Percentiles rank a stretch among this genome's conserved stretches.
phyloP scores from a whole-genome alignment of 2,329 filamentous ascomycete genomes.

The Aureobasidium pullulans region DNA sequence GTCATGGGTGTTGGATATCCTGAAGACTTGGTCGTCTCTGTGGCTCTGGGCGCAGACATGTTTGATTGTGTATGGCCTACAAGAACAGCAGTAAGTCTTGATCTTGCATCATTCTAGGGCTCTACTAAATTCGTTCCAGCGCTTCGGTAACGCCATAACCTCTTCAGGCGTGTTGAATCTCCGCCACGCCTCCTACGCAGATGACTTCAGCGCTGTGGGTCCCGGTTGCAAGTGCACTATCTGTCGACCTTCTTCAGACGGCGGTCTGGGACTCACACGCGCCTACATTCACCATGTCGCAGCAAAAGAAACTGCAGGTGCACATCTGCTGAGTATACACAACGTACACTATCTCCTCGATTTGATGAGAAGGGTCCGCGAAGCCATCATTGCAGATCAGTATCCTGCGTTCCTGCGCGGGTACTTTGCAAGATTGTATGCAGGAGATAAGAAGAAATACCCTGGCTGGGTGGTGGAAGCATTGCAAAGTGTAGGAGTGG shows the following conservation, averaged over 20 bases:
- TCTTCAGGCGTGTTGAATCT: slow-evolving; percentile 75
- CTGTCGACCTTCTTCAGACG: slow-evolving; percentile 58
- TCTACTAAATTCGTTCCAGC: slow-evolving; percentile 29
- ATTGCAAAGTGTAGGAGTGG: slow-evolving; percentile 69
- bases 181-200: slow-evolving; percentile 64
- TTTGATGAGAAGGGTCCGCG: slow-evolving; percentile 67
- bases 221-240: slow-evolving; percentile 72
- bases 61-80: slow-evolving; percentile 99
- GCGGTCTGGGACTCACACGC: slow-evolving; percentile 72
- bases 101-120: neutral
- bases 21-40: slow-evolving; percentile 87
- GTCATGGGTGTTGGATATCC: slow-evolving; percentile 98
- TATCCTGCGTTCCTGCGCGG: slow-evolving; percentile 70
- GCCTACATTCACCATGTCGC: slow-evolving; percentile 89
- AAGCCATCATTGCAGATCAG: slow-evolving; percentile 71
- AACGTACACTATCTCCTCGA: slow-evolving; percentile 90
- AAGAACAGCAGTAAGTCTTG: slow-evolving; percentile 63
- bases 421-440: slow-evolving; percentile 72
- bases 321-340: slow-evolving; percentile 80
- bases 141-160: slow-evolving; percentile 92
- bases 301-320: slow-evolving; percentile 90
- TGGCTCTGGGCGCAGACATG: slow-evolving; percentile 95
- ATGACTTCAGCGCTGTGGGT: slow-evolving; percentile 79
- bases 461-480: slow-evolving; percentile 82
- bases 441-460: slow-evolving; percentile 54